Percentiles rank a stretch among this genome's conserved stretches.
Conservation (phyloP, 1,284 basidiomycete species). For the Rhizopogon hawkerae region DNA sequence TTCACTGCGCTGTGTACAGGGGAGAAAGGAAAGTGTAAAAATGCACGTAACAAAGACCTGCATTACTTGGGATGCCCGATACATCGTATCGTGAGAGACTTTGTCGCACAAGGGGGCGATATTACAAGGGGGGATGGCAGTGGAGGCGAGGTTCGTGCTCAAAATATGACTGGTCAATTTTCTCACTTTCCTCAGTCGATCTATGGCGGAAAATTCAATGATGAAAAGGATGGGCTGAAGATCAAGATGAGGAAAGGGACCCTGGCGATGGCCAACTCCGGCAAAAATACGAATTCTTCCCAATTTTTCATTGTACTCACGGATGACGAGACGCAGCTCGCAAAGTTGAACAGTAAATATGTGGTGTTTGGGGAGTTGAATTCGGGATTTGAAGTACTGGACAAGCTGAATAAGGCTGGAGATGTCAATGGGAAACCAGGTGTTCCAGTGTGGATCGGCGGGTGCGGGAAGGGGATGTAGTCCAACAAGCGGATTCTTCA, state of each 20-base stretch:
- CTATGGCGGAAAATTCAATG: conserved; percentile 43
- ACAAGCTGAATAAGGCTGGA: conserved; percentile 28
- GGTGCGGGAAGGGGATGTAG: conserved; percentile 24
- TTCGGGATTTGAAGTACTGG: conserved; percentile 29
- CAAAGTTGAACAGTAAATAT: conserved; percentile 41
- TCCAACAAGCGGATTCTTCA: background rate
- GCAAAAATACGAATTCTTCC: conserved; percentile 40
- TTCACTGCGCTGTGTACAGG: conserved; percentile 42
- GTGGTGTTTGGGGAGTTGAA: conserved; percentile 37
- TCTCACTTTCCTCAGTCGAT: conserved; percentile 28
- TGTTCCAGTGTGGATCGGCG: conserved; percentile 38
- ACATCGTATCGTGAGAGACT: conserved; percentile 39
- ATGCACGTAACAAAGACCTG: conserved; percentile 37
- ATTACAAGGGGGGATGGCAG: conserved; percentile 43
- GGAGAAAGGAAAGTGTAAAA: conserved; percentile 39
- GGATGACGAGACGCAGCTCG: conserved; percentile 31
- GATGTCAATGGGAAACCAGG: conserved; percentile 31
- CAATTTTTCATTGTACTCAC: conserved; percentile 45
- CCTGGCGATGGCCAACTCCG: conserved; percentile 42
- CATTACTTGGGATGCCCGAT: conserved; percentile 37
- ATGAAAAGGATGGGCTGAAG: conserved; percentile 39
- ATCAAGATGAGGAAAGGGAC: conserved; percentile 32
- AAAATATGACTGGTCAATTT: background rate
- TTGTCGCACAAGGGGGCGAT: conserved; percentile 44
- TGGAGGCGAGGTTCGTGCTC: conserved; percentile 36